Conservation (phyloP, 2,329 filamentous ascomycete species). For the Colletotrichum ledebouriae region DNA sequence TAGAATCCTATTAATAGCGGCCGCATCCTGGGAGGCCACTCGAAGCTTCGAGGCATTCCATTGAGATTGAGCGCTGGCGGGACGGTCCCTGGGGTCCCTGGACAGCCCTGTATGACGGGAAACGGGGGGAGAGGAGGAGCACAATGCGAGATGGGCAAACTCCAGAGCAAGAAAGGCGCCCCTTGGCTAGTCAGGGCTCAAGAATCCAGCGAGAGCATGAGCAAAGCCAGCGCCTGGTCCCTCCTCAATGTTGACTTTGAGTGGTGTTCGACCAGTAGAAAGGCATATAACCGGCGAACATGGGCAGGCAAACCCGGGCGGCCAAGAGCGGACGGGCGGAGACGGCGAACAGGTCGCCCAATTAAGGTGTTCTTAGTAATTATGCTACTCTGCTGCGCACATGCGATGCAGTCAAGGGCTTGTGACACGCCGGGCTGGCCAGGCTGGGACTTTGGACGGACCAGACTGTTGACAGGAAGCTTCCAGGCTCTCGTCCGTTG, state of each 20-base stretch:
- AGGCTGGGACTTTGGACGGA: constrained; percentile 16
- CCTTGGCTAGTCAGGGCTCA: constrained; percentile 1
- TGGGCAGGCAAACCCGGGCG: background rate
- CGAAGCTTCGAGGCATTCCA: constrained; percentile 9
- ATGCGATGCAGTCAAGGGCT: constrained; percentile 13
- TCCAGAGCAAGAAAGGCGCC: background rate
- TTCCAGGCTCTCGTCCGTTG: constrained; percentile 2
- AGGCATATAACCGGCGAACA: background rate
- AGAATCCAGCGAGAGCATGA: constrained; percentile 6
- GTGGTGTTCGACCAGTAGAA: background rate
- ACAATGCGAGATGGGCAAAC: constrained; percentile 14
- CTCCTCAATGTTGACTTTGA: background rate
- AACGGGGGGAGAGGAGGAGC: constrained; percentile 7
- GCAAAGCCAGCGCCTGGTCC: background rate
- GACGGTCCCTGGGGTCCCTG: background rate
- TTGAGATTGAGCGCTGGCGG: constrained; percentile 9
- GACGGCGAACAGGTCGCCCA: constrained; percentile 22
- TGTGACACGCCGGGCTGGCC: constrained; percentile 16
- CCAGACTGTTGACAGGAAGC: constrained; percentile 7
- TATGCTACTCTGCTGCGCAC: constrained; percentile 28
- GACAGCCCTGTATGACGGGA: constrained; percentile 27
- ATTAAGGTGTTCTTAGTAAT: constrained; percentile 35
- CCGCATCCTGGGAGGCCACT: constrained; percentile 28
- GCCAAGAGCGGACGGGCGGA: constrained; percentile 17
- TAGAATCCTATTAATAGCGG: constrained; percentile 42